Conservation (phyloP, 371 early-diverging fungal species). For the Batkoa obscura region DNA sequence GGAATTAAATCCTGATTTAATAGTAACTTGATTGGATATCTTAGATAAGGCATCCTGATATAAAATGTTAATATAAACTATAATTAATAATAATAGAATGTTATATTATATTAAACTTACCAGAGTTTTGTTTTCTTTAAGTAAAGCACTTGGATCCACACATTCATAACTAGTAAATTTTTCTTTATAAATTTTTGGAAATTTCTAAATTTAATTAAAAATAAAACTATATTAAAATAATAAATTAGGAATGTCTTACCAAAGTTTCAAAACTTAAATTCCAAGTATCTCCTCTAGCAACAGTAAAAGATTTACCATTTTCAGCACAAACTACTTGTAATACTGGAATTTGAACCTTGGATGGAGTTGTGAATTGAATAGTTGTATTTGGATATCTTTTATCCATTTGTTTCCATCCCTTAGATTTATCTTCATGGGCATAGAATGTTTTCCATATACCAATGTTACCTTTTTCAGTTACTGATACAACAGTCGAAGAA, state of each 20-base stretch:
- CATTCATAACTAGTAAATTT: background rate
- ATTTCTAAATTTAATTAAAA: background rate
- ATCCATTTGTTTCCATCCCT: no score
- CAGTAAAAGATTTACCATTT: background rate
- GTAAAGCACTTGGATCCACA: background rate
- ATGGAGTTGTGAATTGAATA: background rate
- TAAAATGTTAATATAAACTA: no score
- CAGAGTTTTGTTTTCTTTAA: background rate
- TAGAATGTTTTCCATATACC: background rate
- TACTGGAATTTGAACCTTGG: background rate
- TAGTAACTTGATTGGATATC: no score
- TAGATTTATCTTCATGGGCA: background rate
- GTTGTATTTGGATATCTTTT: background rate
- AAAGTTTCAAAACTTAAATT: conserved; percentile 5
- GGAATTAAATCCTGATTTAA: no score
- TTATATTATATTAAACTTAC: background rate
- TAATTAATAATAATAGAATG: background rate
- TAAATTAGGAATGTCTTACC: background rate
- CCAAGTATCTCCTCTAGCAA: conserved; percentile 2
- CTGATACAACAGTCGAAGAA: background rate
- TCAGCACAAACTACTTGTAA: background rate
- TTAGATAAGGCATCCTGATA: no score
- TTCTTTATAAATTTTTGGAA: background rate
- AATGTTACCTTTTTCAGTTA: background rate
- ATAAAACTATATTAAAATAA: background rate